Percentiles rank a stretch among this genome's conserved stretches.
Evolutionary conservation across 768 basidiomycete species (phyloP).

Genomic region (Psilocybe subaeruginosa): DNA sequence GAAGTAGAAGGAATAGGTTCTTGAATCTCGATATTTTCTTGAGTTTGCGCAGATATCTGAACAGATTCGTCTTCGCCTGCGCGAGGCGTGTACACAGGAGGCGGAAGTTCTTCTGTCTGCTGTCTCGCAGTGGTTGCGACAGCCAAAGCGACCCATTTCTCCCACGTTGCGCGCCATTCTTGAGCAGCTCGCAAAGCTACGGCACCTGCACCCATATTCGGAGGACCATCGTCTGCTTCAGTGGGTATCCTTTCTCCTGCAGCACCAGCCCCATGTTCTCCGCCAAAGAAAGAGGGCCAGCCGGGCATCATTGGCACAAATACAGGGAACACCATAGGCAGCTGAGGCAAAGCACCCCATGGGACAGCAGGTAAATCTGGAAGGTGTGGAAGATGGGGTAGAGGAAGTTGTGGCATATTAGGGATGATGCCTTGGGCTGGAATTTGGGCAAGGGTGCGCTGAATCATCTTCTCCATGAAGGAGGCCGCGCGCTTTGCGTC

Average conservation of each 20-base stretch:
- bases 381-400: constrained; percentile 59
- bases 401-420: constrained; percentile 44
- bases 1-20: constrained; percentile 18
- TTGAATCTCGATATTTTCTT: constrained; percentile 18
- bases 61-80: constrained; percentile 30
- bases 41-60: constrained; percentile 9
- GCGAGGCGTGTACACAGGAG: constrained; percentile 75
- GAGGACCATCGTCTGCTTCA: constrained; percentile 36
- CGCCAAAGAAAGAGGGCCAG: constrained; percentile 68
- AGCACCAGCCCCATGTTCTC: constrained; percentile 35
- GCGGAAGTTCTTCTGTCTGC: constrained; percentile 57
- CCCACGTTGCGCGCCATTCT: constrained; percentile 73
- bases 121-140: constrained; percentile 48
- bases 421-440: constrained; percentile 55
- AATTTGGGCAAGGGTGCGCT: constrained; percentile 70
- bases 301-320: constrained; percentile 68
- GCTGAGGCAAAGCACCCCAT: constrained; percentile 65
- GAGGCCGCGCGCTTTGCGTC: constrained; percentile 54
- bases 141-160: constrained; percentile 71
- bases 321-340: constrained; percentile 81
- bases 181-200: constrained; percentile 54
- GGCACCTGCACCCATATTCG: constrained; percentile 42
- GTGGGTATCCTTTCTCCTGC: constrained; percentile 29
- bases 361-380: constrained; percentile 68
- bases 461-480: constrained; percentile 72